Evolutionary conservation across 768 basidiomycete genomes (phyloP).

Genomic region (Steccherinum ochraceum): DNA sequence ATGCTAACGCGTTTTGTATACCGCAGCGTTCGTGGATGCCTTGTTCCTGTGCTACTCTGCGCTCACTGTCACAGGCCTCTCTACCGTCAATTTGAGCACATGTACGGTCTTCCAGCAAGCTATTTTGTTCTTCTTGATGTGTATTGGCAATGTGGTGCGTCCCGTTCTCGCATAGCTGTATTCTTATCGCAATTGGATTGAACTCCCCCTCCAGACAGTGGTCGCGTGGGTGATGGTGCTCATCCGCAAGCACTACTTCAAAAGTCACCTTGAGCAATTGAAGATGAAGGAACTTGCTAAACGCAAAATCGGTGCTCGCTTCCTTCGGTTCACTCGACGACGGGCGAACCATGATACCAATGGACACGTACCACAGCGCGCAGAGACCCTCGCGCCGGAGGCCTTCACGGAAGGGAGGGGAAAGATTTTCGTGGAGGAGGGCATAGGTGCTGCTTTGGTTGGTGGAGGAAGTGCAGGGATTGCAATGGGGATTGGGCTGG

Average conservation of each 20-base stretch:
- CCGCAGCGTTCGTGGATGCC: slow-evolving; percentile 44
- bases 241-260: slow-evolving; percentile 43
- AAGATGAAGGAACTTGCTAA: slow-evolving; percentile 6
- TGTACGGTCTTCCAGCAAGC: slow-evolving; percentile 42
- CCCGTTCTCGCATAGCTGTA: neutral
- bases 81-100: slow-evolving; percentile 45
- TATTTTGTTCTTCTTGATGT: slow-evolving; percentile 50
- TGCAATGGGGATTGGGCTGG: slow-evolving; percentile 13
- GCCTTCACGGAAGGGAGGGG: neutral
- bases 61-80: slow-evolving; percentile 37
- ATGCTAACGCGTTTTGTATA: neutral
- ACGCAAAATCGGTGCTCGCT: neutral
- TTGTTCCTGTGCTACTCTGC: slow-evolving; percentile 59
- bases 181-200: neutral
- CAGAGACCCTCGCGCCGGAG: neutral
- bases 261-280: slow-evolving; percentile 10
- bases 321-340: neutral
- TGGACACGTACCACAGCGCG: neutral
- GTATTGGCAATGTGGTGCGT: slow-evolving; percentile 25
- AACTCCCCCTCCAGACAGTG: slow-evolving; percentile 35
- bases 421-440: slow-evolving; percentile 6
- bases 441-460: slow-evolving; percentile 18
- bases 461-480: slow-evolving; percentile 12
- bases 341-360: neutral
- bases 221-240: slow-evolving; percentile 65